Conservation (phyloP, 2,329 filamentous ascomycete genomes). For the Epichloe festucae region DNA sequence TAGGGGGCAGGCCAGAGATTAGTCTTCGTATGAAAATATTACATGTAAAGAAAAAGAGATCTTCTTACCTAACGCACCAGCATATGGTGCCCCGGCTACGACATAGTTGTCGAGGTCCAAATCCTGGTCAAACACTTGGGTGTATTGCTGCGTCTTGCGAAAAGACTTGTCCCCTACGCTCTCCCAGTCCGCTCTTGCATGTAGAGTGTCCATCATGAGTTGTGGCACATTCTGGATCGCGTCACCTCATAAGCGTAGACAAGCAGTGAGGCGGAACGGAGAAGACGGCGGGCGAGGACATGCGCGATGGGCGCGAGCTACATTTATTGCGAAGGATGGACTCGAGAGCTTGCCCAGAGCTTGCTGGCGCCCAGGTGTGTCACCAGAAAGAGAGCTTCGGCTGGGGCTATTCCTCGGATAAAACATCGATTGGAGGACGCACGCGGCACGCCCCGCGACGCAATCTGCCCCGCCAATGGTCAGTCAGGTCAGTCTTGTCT, state of each 20-base stretch:
- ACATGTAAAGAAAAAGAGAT: not conserved
- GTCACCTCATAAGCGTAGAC: not conserved
- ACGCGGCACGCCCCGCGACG: too few species aligned
- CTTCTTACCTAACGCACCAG: slow-evolving; percentile 78
- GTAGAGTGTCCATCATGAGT: slow-evolving; percentile 39
- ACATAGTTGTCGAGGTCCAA: slow-evolving; percentile 91
- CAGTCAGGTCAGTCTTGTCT: not conserved
- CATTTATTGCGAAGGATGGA: not conserved
- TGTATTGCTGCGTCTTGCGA: slow-evolving; percentile 87
- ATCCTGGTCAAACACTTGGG: slow-evolving; percentile 82
- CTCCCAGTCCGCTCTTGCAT: slow-evolving; percentile 84
- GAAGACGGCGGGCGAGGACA: not conserved
- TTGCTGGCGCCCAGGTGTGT: too few species aligned
- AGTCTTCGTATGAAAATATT: not conserved
- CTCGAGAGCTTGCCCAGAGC: not conserved
- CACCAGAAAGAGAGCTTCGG: too few species aligned
- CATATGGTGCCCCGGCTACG: slow-evolving; percentile 82
- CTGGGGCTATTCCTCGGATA: slow-evolving; percentile 21
- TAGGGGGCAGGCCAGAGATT: slow-evolving; percentile 22
- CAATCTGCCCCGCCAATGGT: not conserved
- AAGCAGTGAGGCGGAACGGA: not conserved
- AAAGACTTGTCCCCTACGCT: slow-evolving; percentile 88
- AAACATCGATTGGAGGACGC: slow-evolving; percentile 3
- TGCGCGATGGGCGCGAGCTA: not conserved
- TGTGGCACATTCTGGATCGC: slow-evolving; percentile 8